Evolutionary conservation across 177 flowering plant species (phyloP).

Genomic region (Telopea speciosissima): DNA sequence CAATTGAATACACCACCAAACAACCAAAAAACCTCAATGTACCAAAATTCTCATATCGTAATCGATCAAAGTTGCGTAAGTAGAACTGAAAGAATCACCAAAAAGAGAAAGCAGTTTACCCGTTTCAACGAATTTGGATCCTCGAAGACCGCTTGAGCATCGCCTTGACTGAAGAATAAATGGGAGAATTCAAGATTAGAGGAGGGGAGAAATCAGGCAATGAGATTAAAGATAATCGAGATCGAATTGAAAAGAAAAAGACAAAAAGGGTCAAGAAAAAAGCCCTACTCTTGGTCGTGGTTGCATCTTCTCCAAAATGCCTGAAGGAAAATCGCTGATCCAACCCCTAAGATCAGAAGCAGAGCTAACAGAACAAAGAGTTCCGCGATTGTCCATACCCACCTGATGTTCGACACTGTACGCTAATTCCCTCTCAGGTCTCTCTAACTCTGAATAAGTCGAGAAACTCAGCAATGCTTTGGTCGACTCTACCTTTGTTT

Average conservation of each 20-base stretch:
- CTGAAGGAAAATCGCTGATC: slow-evolving; percentile 30
- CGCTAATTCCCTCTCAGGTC: no score
- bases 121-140: slow-evolving; percentile 1
- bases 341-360: slow-evolving; percentile 23
- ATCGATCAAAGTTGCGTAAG: not conserved
- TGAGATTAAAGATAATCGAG: no score
- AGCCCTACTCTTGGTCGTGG: slow-evolving; percentile 10
- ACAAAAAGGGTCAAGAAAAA: no score
- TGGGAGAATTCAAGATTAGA: no score
- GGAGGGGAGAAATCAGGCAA: no score
- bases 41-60: not conserved
- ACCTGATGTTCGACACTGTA: not conserved
- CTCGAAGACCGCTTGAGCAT: no score
- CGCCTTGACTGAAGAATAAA: no score
- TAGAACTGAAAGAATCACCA: not conserved
- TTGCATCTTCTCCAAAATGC: slow-evolving; percentile 45
- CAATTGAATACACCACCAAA: not conserved
- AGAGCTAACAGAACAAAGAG: not conserved
- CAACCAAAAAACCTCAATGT: not conserved
- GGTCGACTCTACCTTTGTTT: no score
- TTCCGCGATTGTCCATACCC: slow-evolving; percentile 1
- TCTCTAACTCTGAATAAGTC: no score
- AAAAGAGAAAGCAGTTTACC: slow-evolving; percentile 22
- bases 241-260: no score
- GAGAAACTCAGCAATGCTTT: no score